Percentiles rank a stretch among this genome's conserved stretches.
phyloP scores from a whole-genome alignment of 164 flowering plant species.

The Vitis amurensis region DNA sequence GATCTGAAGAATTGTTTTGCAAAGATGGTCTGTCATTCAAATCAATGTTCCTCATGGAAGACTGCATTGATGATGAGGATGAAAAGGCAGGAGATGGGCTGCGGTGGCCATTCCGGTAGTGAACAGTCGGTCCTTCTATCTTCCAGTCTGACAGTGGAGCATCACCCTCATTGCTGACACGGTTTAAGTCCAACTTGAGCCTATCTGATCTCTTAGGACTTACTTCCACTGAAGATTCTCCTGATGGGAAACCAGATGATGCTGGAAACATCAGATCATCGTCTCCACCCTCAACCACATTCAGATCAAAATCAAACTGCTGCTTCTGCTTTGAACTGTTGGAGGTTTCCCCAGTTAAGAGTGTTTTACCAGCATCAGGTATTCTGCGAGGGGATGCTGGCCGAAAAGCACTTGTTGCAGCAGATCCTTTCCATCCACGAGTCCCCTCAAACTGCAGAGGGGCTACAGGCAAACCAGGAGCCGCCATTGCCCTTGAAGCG shows the following conservation, averaged over 20 bases:
- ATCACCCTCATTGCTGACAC: slow-evolving; percentile 54
- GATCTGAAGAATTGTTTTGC: slow-evolving; percentile 37
- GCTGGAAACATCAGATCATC: slow-evolving; percentile 25
- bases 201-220: slow-evolving; percentile 60
- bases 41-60: slow-evolving; percentile 63
- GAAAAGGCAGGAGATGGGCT: slow-evolving; percentile 72
- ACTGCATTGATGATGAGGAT: slow-evolving; percentile 69
- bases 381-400: slow-evolving; percentile 70
- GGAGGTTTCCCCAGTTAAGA: slow-evolving; percentile 29
- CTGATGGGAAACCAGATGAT: slow-evolving; percentile 50
- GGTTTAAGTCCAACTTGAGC: slow-evolving; percentile 68
- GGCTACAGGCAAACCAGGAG: slow-evolving; percentile 49
- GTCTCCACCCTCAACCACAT: slow-evolving; percentile 59
- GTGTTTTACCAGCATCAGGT: slow-evolving; percentile 42
- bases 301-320: slow-evolving; percentile 67
- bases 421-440: slow-evolving; percentile 80
- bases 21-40: slow-evolving; percentile 65
- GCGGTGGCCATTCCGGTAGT: slow-evolving; percentile 37
- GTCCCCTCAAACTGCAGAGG: slow-evolving; percentile 71
- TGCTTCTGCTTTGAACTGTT: slow-evolving; percentile 44
- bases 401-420: slow-evolving; percentile 79
- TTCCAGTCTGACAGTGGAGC: slow-evolving; percentile 40
- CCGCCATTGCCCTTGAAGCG: slow-evolving; percentile 57
- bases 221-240: slow-evolving; percentile 60
- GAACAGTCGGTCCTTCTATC: slow-evolving; percentile 28